These are phyloP conservation scores for Cryptococcus floricola DNA, from an alignment of 1,284 basidiomycete species.

Conservation along the genomic window DNA sequence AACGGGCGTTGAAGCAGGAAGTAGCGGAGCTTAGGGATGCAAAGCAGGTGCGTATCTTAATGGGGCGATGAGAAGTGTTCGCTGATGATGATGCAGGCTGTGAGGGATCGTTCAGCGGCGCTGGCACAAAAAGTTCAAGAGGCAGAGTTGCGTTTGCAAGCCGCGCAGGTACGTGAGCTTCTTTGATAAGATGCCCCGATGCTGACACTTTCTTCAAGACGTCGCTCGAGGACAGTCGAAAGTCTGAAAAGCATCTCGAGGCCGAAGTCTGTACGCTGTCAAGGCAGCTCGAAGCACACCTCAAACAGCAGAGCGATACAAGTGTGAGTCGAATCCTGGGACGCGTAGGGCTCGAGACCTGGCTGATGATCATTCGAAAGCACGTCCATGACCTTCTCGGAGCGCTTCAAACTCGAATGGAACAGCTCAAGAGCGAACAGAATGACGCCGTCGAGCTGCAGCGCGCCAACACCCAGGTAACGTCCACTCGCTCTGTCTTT, in stretches of 20 bases:
- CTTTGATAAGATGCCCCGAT: neutral
- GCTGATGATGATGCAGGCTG: neutral
- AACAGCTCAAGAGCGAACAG: neutral
- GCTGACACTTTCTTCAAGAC: neutral
- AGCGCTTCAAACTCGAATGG: neutral
- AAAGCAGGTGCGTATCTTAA: neutral
- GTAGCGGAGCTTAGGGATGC: neutral
- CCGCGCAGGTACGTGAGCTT: neutral
- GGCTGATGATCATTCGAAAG: neutral
- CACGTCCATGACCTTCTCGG: neutral
- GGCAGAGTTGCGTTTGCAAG: neutral
- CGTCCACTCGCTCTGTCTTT: too few relatives aligned
- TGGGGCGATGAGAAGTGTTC: neutral
- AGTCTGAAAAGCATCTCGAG: neutral
- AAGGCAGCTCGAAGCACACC: neutral
- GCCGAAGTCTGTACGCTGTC: neutral
- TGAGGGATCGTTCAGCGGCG: neutral
- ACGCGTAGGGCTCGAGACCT: neutral
- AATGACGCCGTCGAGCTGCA: neutral
- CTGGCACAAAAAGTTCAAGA: neutral
- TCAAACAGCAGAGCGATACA: neutral
- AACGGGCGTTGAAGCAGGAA: too few relatives aligned
- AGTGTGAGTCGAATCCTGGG: neutral
- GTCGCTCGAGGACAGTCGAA: neutral
- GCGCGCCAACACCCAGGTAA: neutral